phyloP scores from a whole-genome alignment of 495 filamentous ascomycete genomes.

The Letharia lupina region DNA sequence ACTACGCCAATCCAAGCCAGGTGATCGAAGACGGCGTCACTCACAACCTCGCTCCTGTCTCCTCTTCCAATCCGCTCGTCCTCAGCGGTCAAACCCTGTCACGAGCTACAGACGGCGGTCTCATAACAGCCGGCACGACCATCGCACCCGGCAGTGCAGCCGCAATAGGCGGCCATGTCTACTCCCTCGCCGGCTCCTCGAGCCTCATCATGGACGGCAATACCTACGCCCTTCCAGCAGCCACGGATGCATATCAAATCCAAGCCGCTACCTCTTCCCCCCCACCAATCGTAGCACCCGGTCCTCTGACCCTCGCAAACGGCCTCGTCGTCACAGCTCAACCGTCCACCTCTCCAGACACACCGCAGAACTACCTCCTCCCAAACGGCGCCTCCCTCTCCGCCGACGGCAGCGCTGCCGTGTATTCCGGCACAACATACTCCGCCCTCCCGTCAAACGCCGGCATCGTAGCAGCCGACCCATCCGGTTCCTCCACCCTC shows the following conservation, averaged over 20 bases:
- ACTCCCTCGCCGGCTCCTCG: slow-evolving; percentile 13
- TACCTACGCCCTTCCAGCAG: slow-evolving; percentile 13
- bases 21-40: slow-evolving; percentile 14
- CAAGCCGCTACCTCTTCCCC: slow-evolving; percentile 1
- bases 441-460: slow-evolving; percentile 12
- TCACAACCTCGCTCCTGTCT: slow-evolving; percentile 8
- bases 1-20: slow-evolving; percentile 11
- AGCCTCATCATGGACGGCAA: slow-evolving; percentile 13
- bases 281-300: not conserved
- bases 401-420: slow-evolving; percentile 6
- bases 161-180: slow-evolving; percentile 6
- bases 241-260: slow-evolving; percentile 11
- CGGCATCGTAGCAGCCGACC: slow-evolving; percentile 9
- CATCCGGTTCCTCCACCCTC: slow-evolving; percentile 7
- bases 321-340: slow-evolving; percentile 11
- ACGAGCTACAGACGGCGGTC: slow-evolving; percentile 9
- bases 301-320: slow-evolving; percentile 15
- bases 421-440: slow-evolving; percentile 10
- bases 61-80: slow-evolving; percentile 9
- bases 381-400: slow-evolving; percentile 15
- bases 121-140: slow-evolving; percentile 10
- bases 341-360: slow-evolving; percentile 1
- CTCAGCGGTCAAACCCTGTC: slow-evolving; percentile 9
- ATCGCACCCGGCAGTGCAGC: slow-evolving; percentile 8
- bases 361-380: not conserved